phyloP scores from a whole-genome alignment of 768 basidiomycete species.

The Panus rudis region DNA sequence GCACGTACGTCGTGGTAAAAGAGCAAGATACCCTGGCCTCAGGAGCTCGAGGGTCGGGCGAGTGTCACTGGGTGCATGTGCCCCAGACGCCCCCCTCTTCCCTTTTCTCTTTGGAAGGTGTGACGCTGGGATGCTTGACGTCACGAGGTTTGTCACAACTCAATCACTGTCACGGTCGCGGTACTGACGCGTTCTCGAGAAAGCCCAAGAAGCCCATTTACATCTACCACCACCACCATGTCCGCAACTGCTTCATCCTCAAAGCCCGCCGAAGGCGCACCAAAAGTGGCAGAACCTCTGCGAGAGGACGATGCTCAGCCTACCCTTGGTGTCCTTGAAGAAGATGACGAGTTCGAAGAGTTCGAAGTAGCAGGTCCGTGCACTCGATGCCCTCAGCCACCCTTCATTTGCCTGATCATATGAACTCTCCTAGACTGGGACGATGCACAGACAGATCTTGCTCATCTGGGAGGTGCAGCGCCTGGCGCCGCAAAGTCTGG shows the following conservation, averaged over 20 bases:
- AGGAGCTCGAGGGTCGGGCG: too few relatives aligned
- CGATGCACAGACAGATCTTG: conserved; percentile 75
- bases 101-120: too few relatives aligned
- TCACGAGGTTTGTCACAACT: too few relatives aligned
- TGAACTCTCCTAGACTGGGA: conserved; percentile 64
- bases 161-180: too few relatives aligned
- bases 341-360: conserved; percentile 97
- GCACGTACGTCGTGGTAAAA: too few relatives aligned
- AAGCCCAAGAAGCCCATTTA: too few relatives aligned
- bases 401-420: neutral
- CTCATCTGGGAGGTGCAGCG: conserved; percentile 65
- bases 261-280: conserved; percentile 16
- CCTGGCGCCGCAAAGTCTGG: conserved; percentile 73
- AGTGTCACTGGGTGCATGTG: too few relatives aligned
- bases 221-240: conserved; percentile 16
- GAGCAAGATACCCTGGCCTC: too few relatives aligned
- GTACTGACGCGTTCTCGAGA: too few relatives aligned
- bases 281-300: conserved; percentile 16
- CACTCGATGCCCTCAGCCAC: neutral
- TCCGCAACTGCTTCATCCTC: conserved; percentile 22
- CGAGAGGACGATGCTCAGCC: conserved; percentile 41
- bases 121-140: too few relatives aligned
- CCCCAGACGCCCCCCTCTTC: too few relatives aligned
- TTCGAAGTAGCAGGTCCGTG: conserved; percentile 74
- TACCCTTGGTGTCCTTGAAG: conserved; percentile 85